Evolutionary conservation across 441 rosid genomes (phyloP), one percentile per base, ranked within the genome.

Genomic region (Jatropha multifida): DNA sequence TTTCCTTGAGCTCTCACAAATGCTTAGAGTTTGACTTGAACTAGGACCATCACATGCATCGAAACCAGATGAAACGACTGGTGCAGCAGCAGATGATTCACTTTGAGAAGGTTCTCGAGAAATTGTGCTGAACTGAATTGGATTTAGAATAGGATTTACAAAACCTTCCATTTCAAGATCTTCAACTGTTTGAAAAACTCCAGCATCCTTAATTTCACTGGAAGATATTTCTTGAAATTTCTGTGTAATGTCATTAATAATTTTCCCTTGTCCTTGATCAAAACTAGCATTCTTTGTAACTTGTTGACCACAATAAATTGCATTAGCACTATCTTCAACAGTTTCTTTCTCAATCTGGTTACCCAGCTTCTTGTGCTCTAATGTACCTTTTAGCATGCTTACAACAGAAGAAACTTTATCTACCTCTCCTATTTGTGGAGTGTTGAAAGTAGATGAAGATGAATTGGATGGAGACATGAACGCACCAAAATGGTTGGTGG

Each of bases 1-100:
- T 79, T 83, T 86, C 85, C 77, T 88, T 9, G 95, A 81, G 87
- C 86, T 89, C 82, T 89, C 92, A 71, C 86, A 83, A 58, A 85
- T n/a, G 78, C 81, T 81, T 58, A 69, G 63, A 55, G 82, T 79
- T 77, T 88, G 94, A 67, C 85, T 79, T 26, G 95, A 90, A 84
- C 86, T 85, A 14, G 90, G 90, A 64, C 87, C 90, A 76, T 89
- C 96, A 77, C 85, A 88, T 11, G 77, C 83, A 73, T 89, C 93
- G 62, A 88, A 82, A 73, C 88, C 85, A 70, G 89, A 82, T 78
- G 94, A 90, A 79, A 85, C n/a, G 56, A 88, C 85, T 10, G 90
- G 92, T 63, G 93, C 89, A 79, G 86, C 93, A 54, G 92, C 90
- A 7, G 94, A 90, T 72, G 96, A 90, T 82, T 87, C 93, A 56